Base-by-base conservation (phyloP, 2,329 filamentous ascomycete species). In the Hypoxylon sp. region DNA sequence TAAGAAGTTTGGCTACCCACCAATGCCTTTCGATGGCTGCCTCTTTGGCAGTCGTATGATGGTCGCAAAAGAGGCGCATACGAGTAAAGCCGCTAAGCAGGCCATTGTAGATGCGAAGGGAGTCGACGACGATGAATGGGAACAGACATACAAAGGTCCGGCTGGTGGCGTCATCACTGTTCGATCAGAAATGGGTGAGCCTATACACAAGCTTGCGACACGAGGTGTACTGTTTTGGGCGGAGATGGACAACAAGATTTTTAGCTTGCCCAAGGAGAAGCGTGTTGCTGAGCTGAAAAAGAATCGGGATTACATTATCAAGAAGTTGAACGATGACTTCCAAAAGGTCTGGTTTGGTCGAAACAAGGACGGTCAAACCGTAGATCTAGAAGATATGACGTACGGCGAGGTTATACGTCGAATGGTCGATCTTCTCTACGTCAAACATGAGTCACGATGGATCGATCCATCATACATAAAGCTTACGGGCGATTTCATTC, bases 211-310 rank as follows among this genome's bases (percentile, higher is more conserved):
- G 84, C 88, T 99, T 64, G 96, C 96, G 14, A 99, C 96, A 50
- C 91, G 96, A 63, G 96, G 96, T 86, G 94, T 99, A 49, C 84
- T 88, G 57, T 97, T 99, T 84, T 99, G 96, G 96, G 91, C 93
- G 51, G 96, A 99, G 82, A 97, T 99, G 93, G 96, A 99, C 76
- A 88, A 96, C 79, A 97, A 97, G 82, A 98, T 99, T 75, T 99
- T 99, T 84, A 91, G 89, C 76, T 83, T 99, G 50, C 94, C 97
- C 80, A 97, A 97, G 83, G 93, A 95, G 76, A 97, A 97, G 85
- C 90, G 93, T 42, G 84, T 97, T 20, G 86, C 91, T 1, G 93
- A 96, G 80, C 85, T 97, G 42, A 93, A 93, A 83, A 96, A 96
- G 82, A 90, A 92, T 76, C 90, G 92, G 54, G 89, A 93, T 50